Base-by-base conservation (phyloP, 306 rosid genomes). In the Rubus parviflorus region DNA sequence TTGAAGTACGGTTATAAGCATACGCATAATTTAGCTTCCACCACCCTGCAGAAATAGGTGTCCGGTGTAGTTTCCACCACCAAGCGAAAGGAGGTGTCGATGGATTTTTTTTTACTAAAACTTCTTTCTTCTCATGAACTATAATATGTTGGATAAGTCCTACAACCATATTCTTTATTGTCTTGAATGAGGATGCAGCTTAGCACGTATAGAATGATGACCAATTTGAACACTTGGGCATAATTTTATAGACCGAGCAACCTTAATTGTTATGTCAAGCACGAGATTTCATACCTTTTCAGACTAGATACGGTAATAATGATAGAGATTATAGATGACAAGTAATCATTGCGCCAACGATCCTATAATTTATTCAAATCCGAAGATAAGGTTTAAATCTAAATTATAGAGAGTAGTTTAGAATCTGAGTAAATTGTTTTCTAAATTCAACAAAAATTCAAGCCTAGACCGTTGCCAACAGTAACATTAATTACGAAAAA, bases 21-120 rank as follows among this genome's bases (percentile, higher is more conserved):
- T 73, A 72, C 8, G 81, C 53, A 64, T 70, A 76, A 60, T 65
- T 81, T 25, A 81, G 73, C 60, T 47, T 76, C 77, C 77, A 81
- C 14, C 70, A 54, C 45, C 4, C 53, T 13, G 35, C 58, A 2
- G 35, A 30, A 30, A 30, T 30, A 30, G 35, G 35, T 2, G 35
- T 30, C 2, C 35, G 35, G 35, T 30, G 35, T 30, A 30, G 35
- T 2, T 30, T 30, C 35, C 35, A 30, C 35, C 35, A 30, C 35
- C 35, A 30, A 30, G 35, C 2, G 15, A 15, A 11, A 25, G 74
- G 73, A 6, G 75, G 43, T 51, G 63, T 37, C 81, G 74, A 81
- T 2, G 81, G 12, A 37, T 43, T n/a, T 43, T 16, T 14, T 23
- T 15, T 23, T 23, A n/a, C 42, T n/a, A 35, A 9, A 16, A 3